phyloP scores from a whole-genome alignment of 148 eudicot species.

The Fagopyrum homotropicum region DNA sequence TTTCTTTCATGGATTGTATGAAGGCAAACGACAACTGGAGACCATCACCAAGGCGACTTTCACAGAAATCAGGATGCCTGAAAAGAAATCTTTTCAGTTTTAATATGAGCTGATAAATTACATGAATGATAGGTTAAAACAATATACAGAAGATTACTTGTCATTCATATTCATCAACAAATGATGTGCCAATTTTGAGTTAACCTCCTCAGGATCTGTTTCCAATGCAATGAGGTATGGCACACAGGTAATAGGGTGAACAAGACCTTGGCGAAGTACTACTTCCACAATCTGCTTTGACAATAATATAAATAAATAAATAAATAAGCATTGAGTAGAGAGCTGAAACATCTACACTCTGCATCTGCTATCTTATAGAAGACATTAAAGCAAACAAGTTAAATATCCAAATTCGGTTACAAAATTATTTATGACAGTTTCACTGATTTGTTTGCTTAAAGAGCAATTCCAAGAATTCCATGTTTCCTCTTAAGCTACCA shows the following conservation, averaged over 20 bases:
- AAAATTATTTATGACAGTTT: neutral
- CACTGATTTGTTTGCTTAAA: neutral
- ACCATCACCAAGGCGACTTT: conserved; percentile 98
- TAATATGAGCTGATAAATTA: conserved; percentile 18
- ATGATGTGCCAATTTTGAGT: conserved; percentile 92
- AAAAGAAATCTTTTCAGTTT: conserved; percentile 22
- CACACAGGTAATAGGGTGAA: conserved; percentile 98
- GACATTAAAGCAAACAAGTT: neutral
- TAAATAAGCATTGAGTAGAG: neutral
- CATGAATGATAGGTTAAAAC: neutral
- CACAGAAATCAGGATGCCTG: conserved; percentile 91
- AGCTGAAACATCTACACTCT: neutral
- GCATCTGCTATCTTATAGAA: neutral
- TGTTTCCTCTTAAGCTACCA: conserved; percentile 3
- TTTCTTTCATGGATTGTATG: conserved; percentile 53
- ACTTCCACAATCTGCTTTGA: conserved; percentile 79
- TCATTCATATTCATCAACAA: conserved; percentile 93
- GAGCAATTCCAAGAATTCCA: neutral
- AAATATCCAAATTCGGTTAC: neutral
- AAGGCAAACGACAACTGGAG: conserved; percentile 88
- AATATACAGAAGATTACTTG: conserved; percentile 44
- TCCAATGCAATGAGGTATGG: conserved; percentile 92
- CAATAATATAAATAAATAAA: neutral
- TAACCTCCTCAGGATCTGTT: conserved; percentile 83
- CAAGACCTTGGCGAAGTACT: conserved; percentile 95